These are phyloP conservation scores for Calonectria hongkongensis DNA, from an alignment of 2,329 filamentous ascomycete species.

Conservation along the genomic window DNA sequence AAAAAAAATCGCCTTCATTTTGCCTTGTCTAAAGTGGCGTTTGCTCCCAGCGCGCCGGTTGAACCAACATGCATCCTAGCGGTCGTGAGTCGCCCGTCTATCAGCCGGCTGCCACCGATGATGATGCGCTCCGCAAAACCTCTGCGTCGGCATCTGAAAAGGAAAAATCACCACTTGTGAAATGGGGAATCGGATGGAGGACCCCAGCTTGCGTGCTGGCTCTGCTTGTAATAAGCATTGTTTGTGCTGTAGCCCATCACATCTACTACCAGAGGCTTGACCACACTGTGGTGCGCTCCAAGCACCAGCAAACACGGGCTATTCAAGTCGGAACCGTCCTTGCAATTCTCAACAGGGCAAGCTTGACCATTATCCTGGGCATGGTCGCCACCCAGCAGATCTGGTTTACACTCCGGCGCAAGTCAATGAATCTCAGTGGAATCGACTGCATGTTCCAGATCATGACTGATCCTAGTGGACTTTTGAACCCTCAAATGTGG, in stretches of 20 bases:
- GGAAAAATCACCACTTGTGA: background rate
- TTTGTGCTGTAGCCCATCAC: background rate
- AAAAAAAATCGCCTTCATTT: background rate
- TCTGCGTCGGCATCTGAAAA: background rate
- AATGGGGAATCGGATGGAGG: conserved; percentile 13
- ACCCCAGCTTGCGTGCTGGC: background rate
- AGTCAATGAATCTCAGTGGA: background rate
- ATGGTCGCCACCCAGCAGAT: background rate
- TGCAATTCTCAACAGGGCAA: conserved; percentile 9
- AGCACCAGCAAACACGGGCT: conserved; percentile 9
- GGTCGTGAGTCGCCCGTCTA: background rate
- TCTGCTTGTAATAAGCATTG: background rate
- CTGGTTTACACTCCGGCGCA: conserved; percentile 7
- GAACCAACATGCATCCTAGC: background rate
- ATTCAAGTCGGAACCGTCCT: conserved; percentile 8
- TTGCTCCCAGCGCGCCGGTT: background rate
- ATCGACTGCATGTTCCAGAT: conserved; percentile 19
- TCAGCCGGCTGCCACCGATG: background rate
- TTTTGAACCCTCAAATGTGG: conserved; percentile 6
- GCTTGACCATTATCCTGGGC: background rate
- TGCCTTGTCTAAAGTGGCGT: background rate
- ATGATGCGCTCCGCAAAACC: background rate
- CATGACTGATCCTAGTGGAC: conserved; percentile 1
- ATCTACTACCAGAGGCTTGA: background rate
- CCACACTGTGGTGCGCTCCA: background rate